These are phyloP conservation scores for Blepharisma stoltei DNA, from an alignment of 73 alveolate genomes.

Conservation along the genomic window DNA sequence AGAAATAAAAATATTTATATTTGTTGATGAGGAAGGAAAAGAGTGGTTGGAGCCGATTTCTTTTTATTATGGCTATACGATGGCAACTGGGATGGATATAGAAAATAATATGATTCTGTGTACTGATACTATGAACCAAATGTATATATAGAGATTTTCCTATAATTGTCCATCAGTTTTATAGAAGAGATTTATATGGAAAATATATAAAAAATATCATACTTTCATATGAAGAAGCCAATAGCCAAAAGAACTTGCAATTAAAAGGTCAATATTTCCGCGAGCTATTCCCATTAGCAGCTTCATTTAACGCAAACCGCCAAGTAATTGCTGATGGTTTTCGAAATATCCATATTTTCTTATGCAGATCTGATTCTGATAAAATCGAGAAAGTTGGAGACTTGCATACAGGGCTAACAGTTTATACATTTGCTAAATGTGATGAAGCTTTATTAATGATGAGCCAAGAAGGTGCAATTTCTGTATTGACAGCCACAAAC, in stretches of 20 bases:
- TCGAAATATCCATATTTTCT: constrained; percentile 7
- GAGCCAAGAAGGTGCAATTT: constrained; percentile 22
- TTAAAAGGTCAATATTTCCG: constrained; percentile 25
- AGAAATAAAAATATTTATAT: constrained; percentile 7
- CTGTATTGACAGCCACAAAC: neutral
- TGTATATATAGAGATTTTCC: too few relatives aligned
- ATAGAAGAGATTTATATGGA: too few relatives aligned
- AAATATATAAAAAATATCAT: too few relatives aligned
- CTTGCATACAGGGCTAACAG: constrained; percentile 6
- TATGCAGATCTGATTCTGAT: neutral
- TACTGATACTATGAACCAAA: constrained; percentile 22
- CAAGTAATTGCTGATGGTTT: constrained; percentile 27
- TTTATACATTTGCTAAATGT: neutral
- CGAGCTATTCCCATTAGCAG: constrained; percentile 15
- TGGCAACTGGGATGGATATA: constrained; percentile 12
- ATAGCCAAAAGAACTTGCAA: neutral
- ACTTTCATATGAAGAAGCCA: constrained; percentile 6
- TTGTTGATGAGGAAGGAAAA: constrained; percentile 24
- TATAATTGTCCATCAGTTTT: too few relatives aligned
- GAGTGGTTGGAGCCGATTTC: constrained; percentile 16
- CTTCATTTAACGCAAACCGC: neutral
- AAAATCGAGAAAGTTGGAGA: constrained; percentile 25
- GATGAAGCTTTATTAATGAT: neutral
- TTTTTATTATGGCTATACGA: constrained; percentile 16
- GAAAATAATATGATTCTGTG: neutral